Percentiles rank a stretch among this genome's conserved stretches.
These are phyloP conservation scores for Myotisia sp. DNA, from an alignment of 2,329 filamentous ascomycete species.

Conservation along the genomic window DNA sequence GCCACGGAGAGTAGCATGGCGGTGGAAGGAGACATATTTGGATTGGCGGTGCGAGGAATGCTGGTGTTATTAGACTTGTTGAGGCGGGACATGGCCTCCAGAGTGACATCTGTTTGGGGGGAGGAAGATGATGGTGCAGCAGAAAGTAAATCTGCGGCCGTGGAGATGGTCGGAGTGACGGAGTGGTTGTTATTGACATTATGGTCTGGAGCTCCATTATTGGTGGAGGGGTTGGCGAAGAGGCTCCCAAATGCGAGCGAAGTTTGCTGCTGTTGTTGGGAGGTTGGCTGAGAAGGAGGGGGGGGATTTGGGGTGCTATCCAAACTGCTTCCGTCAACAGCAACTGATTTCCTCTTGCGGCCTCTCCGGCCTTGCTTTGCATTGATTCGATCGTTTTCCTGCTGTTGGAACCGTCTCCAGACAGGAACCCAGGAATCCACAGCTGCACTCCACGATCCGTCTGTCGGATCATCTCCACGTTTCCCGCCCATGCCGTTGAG, in stretches of 20 bases:
- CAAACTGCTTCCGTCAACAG: slow-evolving; percentile 1
- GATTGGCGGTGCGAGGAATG: slow-evolving; percentile 10
- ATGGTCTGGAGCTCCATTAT: slow-evolving; percentile 3
- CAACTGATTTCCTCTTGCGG: slow-evolving; percentile 17
- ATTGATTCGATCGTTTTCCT: slow-evolving; percentile 25
- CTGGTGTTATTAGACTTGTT: slow-evolving; percentile 25
- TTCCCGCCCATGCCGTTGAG: slow-evolving; percentile 23
- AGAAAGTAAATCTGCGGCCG: slow-evolving; percentile 2
- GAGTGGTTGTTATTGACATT: not conserved
- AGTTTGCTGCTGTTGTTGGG: slow-evolving; percentile 14
- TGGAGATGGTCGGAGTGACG: slow-evolving; percentile 4
- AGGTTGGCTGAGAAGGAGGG: slow-evolving; percentile 1
- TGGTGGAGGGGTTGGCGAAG: slow-evolving; percentile 15
- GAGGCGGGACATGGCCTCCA: slow-evolving; percentile 25
- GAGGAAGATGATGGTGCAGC: slow-evolving; percentile 12
- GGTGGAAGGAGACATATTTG: slow-evolving; percentile 14
- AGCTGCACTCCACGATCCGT: slow-evolving; percentile 26
- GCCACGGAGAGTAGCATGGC: slow-evolving; percentile 15
- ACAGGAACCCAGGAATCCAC: slow-evolving; percentile 30
- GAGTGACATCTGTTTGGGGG: slow-evolving; percentile 16
- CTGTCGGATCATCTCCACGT: slow-evolving; percentile 20
- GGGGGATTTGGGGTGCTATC: slow-evolving; percentile 4
- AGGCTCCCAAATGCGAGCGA: slow-evolving; percentile 29
- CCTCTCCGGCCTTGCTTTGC: slow-evolving; percentile 22
- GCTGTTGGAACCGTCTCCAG: slow-evolving; percentile 27